Evolutionary conservation across 169 alveolate species (phyloP).

Genomic region (Cryptosporidium muris): DNA sequence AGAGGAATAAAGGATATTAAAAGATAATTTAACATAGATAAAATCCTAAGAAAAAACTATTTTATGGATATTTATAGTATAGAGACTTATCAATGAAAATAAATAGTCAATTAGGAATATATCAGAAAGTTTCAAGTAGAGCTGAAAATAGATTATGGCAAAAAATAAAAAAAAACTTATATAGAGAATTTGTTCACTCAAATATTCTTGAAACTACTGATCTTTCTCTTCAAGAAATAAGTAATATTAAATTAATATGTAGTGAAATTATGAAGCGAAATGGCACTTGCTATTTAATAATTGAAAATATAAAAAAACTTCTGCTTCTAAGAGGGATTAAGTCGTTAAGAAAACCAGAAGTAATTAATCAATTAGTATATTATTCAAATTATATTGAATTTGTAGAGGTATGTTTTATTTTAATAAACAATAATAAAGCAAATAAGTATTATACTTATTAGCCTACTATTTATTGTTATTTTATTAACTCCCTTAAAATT

Average conservation of each 20-base stretch:
- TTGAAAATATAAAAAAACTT: slow-evolving; percentile 39
- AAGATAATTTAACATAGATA: too few species aligned
- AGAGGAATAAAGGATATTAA: too few species aligned
- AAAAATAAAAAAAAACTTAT: slow-evolving; percentile 2
- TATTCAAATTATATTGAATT: slow-evolving; percentile 36
- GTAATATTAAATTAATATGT: slow-evolving; percentile 21
- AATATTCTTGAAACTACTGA: too few species aligned
- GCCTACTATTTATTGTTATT: background rate
- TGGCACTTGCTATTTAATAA: slow-evolving; percentile 42
- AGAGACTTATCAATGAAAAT: too few species aligned
- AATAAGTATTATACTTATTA: background rate
- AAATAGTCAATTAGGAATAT: too few species aligned
- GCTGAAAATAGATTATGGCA: background rate
- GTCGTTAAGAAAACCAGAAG: slow-evolving; percentile 17
- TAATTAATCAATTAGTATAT: slow-evolving; percentile 23
- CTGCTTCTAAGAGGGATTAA: slow-evolving; percentile 31
- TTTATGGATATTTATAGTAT: too few species aligned
- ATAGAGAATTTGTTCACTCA: slow-evolving; percentile 1
- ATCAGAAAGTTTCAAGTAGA: too few species aligned
- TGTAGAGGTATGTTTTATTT: slow-evolving; percentile 46
- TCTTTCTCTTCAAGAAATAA: slow-evolving; percentile 23
- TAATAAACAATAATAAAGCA: background rate
- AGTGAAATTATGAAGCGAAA: slow-evolving; percentile 58
- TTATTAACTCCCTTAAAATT: too few species aligned
- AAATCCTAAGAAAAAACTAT: too few species aligned